Base-by-base conservation (phyloP, 2,329 filamentous ascomycete genomes). In the Nemania bipapillata region DNA sequence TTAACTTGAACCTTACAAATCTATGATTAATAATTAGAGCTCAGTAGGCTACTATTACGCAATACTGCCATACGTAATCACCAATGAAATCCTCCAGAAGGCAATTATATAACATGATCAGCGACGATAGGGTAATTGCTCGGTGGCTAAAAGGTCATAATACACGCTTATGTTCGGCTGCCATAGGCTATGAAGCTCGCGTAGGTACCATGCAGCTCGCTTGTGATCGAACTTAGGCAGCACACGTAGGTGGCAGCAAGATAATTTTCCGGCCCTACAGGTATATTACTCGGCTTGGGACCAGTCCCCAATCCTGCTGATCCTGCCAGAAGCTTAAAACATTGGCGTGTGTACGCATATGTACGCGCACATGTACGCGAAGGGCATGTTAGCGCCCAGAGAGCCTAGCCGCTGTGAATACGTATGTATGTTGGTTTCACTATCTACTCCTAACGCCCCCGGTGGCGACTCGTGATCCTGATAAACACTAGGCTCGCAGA, bases 151-250 rank as follows among this genome's bases (percentile, higher is more conserved):
- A 45, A 45, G 50, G 50, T 53, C 50, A 17, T 32, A 4, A 32
- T 32, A 32, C 30, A 32, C 9, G 9, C 30, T 4, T 56, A 56
- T 15, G 17, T 40, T 35, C 28, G 12, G 50, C 53, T 56, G 32
- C 7, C 32, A 54, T 40, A 56, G 53, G 53, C 53, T 24, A 7
- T 24, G 2, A 26, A 40, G 24, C 28, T 56, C 22, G 53, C 30
- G 20, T 17, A 37, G 22, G 53, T 26, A 24, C 20, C 22, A 40
- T 56, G 53, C 53, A 40, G 53, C 53, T 56, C 53, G 53, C 53
- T 40, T 40, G 32, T 24, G n/a, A 24, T 26, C 53, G 53, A 40
- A 40, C 20, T 26, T 26, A 40, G 53, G 32, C 53, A 56, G 30
- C 35, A 35, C 32, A n/a, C 22, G n/a, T n/a, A n/a, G n/a, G n/a